Percentiles rank a stretch among this genome's conserved stretches.
phyloP scores from a whole-genome alignment of 805 yeast species.

The Yueomyces sp. region DNA sequence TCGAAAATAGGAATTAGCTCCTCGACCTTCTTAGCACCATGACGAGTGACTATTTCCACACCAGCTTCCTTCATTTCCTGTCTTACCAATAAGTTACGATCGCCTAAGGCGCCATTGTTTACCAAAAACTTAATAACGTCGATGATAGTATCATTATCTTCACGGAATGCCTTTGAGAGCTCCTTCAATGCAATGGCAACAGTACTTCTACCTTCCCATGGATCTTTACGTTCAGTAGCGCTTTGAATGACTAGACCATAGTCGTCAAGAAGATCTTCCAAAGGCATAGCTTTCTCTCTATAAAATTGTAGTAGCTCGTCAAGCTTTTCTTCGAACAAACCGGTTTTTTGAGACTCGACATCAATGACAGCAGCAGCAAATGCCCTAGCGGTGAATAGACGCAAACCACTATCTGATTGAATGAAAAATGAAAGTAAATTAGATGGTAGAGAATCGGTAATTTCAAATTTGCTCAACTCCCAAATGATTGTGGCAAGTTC shows the following conservation, averaged over 20 bases:
- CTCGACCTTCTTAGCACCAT: conserved; percentile 61
- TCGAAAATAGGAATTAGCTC: conserved; percentile 73
- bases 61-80: conserved; percentile 88
- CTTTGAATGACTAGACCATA: conserved; percentile 65
- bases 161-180: conserved; percentile 35
- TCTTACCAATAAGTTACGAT: conserved; percentile 56
- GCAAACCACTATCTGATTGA: conserved; percentile 47
- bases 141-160: conserved; percentile 29
- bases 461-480: conserved; percentile 53
- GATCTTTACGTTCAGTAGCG: conserved; percentile 48
- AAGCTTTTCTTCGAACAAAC: conserved; percentile 25
- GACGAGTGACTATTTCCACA: conserved; percentile 47
- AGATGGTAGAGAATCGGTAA: conserved; percentile 24
- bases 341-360: conserved; percentile 15
- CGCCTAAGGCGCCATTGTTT: conserved; percentile 56
- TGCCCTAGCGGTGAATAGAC: conserved; percentile 62
- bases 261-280: conserved; percentile 63
- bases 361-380: conserved; percentile 42
- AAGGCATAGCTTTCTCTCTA: conserved; percentile 48
- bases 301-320: conserved; percentile 41
- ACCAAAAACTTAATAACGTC: conserved; percentile 51
- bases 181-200: conserved; percentile 54
- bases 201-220: conserved; percentile 80
- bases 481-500: conserved; percentile 71
- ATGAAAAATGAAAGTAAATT: conserved; percentile 40